Percentiles rank a stretch among this genome's conserved stretches.
Evolutionary conservation across 768 basidiomycete species (phyloP).

Genomic region (Hericium rajendrae): DNA sequence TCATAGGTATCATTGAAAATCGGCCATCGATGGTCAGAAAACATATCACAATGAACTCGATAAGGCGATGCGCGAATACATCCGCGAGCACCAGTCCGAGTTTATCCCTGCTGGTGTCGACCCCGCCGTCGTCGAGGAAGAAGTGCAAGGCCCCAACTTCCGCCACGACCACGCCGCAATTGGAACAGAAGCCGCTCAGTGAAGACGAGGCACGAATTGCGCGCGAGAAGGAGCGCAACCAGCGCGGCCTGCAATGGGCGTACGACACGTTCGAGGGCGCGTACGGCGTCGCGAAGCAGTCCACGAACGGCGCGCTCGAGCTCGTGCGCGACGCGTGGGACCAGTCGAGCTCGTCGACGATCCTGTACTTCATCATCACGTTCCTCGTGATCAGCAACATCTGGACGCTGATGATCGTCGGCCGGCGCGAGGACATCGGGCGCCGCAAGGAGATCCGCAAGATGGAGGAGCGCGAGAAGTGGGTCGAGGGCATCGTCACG

Average conservation of each 20-base stretch:
- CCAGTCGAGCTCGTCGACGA: conserved; percentile 59
- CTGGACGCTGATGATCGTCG: conserved; percentile 49
- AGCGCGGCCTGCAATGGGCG: conserved; percentile 77
- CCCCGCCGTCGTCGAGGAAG: conserved; percentile 39
- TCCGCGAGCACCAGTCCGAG: conserved; percentile 80
- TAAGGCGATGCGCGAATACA: conserved; percentile 78
- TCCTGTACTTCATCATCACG: conserved; percentile 65
- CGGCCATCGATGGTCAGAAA: conserved; percentile 87
- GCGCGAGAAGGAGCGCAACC: conserved; percentile 60
- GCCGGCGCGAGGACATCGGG: conserved; percentile 36
- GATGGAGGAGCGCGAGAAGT: conserved; percentile 62
- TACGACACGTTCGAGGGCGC: conserved; percentile 81
- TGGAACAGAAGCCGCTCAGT: conserved; percentile 16
- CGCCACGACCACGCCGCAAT: conserved; percentile 11
- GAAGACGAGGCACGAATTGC: conserved; percentile 35
- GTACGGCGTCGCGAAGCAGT: conserved; percentile 57
- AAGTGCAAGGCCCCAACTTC: conserved; percentile 24
- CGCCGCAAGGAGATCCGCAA: conserved; percentile 38
- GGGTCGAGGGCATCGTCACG: conserved; percentile 63
- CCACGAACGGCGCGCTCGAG: conserved; percentile 64
- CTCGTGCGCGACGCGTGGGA: conserved; percentile 76
- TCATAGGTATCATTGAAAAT: conserved; percentile 86
- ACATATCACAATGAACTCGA: conserved; percentile 78
- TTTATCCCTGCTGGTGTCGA: conserved; percentile 82
- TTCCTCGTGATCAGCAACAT: conserved; percentile 69